phyloP scores from a whole-genome alignment of 805 yeast genomes.

The Cyberlindnera euphorbiae region DNA sequence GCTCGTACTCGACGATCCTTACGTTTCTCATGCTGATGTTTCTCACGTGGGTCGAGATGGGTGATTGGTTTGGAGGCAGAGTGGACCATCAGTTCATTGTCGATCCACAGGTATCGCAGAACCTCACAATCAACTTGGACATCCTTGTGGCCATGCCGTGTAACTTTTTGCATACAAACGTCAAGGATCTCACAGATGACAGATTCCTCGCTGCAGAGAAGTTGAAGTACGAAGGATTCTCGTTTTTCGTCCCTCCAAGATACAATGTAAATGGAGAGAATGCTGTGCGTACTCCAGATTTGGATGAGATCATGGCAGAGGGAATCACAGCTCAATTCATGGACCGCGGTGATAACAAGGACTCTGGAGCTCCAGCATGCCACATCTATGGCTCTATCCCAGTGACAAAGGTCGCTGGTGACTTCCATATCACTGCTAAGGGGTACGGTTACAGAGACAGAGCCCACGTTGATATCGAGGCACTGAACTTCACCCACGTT shows the following conservation, averaged over 20 bases:
- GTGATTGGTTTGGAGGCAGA: constrained; percentile 78
- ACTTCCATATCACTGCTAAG: constrained; percentile 75
- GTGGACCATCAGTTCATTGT: constrained; percentile 76
- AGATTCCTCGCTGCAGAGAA: constrained; percentile 72
- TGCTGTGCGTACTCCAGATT: constrained; percentile 51
- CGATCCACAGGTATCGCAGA: constrained; percentile 52
- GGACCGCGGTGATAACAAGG: constrained; percentile 34
- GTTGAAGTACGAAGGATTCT: constrained; percentile 62
- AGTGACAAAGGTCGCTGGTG: constrained; percentile 82
- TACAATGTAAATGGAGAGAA: constrained; percentile 42
- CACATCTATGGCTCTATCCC: constrained; percentile 79
- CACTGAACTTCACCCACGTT: constrained; percentile 76
- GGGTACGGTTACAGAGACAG: constrained; percentile 56
- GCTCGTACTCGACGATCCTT: constrained; percentile 66
- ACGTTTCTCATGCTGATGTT: constrained; percentile 60
- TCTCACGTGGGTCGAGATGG: constrained; percentile 78
- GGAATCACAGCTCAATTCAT: constrained; percentile 63
- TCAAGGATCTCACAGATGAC: constrained; percentile 74
- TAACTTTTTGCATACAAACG: constrained; percentile 65
- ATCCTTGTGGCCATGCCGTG: constrained; percentile 83
- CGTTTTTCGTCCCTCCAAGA: constrained; percentile 49
- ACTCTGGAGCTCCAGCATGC: constrained; percentile 68
- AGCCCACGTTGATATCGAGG: constrained; percentile 41
- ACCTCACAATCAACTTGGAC: constrained; percentile 71
- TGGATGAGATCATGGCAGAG: constrained; percentile 62